A percentile compares a stretch with the other conserved stretches of the same genome.
Evolutionary conservation across 208 protist genomes (phyloP).

Genomic region (Wallacemonas collosoma): DNA sequence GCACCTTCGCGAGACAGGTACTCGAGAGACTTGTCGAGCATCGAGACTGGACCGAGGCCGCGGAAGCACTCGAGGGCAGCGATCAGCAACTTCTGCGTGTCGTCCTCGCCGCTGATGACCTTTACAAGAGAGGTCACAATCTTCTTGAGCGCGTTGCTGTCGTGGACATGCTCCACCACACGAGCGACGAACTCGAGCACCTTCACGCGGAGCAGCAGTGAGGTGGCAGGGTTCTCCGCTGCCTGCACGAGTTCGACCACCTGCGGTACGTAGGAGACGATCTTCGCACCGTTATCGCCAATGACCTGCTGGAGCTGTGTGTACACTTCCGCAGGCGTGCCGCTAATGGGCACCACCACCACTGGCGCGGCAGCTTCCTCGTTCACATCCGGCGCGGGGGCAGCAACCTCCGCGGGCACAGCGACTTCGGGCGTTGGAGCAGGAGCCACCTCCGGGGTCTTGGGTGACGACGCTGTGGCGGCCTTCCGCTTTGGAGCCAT

Average conservation of each 20-base stretch:
- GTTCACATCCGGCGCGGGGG: slow-evolving; percentile 14
- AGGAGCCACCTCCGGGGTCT: slow-evolving; percentile 18
- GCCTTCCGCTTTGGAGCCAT: slow-evolving; percentile 79
- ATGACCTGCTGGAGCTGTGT: slow-evolving; percentile 64
- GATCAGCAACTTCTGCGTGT: slow-evolving; percentile 75
- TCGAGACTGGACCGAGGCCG: slow-evolving; percentile 74
- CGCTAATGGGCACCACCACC: slow-evolving; percentile 21
- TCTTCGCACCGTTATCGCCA: slow-evolving; percentile 39
- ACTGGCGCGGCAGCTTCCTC: slow-evolving; percentile 19
- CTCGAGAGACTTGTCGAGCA: slow-evolving; percentile 80
- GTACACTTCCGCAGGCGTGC: slow-evolving; percentile 65
- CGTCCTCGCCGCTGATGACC: slow-evolving; percentile 72
- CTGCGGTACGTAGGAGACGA: slow-evolving; percentile 61
- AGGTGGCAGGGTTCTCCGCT: slow-evolving; percentile 58
- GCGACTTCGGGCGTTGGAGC: not conserved
- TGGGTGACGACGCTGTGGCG: slow-evolving; percentile 5
- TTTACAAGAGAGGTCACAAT: slow-evolving; percentile 79
- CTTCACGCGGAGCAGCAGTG: slow-evolving; percentile 75
- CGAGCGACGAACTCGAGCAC: slow-evolving; percentile 74
- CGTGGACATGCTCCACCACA: slow-evolving; percentile 59
- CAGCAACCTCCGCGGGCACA: slow-evolving; percentile 18
- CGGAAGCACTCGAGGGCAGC: slow-evolving; percentile 79
- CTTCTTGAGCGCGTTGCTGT: slow-evolving; percentile 74
- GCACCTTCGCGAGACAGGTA: slow-evolving; percentile 84
- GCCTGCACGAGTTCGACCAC: slow-evolving; percentile 60